Evolutionary conservation across 768 basidiomycete genomes (phyloP), one percentile per base, ranked within the genome.

Genomic region (Pisolithus sp.): DNA sequence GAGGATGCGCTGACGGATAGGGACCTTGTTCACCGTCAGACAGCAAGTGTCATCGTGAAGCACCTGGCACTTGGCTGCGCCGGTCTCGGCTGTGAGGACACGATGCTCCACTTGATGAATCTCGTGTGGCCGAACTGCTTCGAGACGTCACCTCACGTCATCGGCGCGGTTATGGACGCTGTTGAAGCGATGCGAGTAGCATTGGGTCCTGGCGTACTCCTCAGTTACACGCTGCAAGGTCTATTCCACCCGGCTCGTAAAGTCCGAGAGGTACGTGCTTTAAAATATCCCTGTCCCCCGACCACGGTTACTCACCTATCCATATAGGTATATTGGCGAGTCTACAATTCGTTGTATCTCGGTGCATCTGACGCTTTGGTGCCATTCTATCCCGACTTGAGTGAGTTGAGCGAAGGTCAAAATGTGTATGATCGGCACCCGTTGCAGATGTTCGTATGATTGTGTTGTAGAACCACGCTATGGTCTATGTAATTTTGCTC

Each of bases 51-150:
- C 8, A 99, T 99, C 59, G 95, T 99, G 62, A 98, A 98, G 73
- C 96, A 99, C 66, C 73, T 99, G 42, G 93, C 96, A 4, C 80
- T 99, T 28, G 96, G 96, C 40, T 93, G 96, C 6, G 94, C 96
- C 1, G 96, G 96, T 43, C 79, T 98, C 24, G 95, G 96, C 1
- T 94, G 93, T 61, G 96, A 99, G 71, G 96, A 99, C 70, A 95
- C 95, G 12, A 90, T 98, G 83, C 79, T 93, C 48, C 96, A 99
- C 64, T 71, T 98, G 46, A 91, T 98, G 86, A 99, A 99, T 67
- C 81, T 99, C 24, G 89, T 98, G 13, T 98, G 94, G 94, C 96
- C 96, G 2, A 98, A 98, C 66, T 94, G 93, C 69, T 98, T 97
- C 68, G 95, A 97, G 74, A 95, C 94, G 2, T 92, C 88, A 13